Base-by-base conservation (phyloP, 345 rosid genomes). In the Citrus australasica region DNA sequence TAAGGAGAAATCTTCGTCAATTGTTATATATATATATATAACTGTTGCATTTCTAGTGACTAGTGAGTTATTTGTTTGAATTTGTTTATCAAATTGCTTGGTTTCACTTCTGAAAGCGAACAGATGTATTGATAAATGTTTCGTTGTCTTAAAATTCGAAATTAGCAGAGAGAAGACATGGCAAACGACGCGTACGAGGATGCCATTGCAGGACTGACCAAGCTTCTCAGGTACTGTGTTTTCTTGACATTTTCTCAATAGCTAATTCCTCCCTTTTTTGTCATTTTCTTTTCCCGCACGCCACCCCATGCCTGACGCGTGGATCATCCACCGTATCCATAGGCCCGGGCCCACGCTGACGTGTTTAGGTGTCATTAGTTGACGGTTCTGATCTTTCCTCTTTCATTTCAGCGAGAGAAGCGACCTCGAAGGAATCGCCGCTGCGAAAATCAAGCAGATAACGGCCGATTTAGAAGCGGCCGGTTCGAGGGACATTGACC, bases 361-460 rank as follows among this genome's bases (percentile, higher is more conserved):
- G 19, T 62, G 4, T 32, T 32, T 14, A 7, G 7, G 7, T 32
- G 37, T 28, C 64, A 21, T 33, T 9, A 67, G 69, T 73, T 75
- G 78, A 83, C 79, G 9, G 74, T 65, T 70, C 27, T 30, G 14
- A 16, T 77, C 27, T 21, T 37, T 76, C 71, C 38, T 76, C 58
- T 53, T 19, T 42, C 56, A 32, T 75, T 67, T 48, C 92, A 97
- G 99, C 24, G 87, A 86, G 75, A 92, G 87, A 78, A 56, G 87
- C 10, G 93, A 89, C 61, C 96, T 97, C 33, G 90, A 82, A 28
- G 82, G 84, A 71, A 79, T 90, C 70, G 99, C 98, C 71, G 98
- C 98, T 32, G 93, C 87, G 58, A 97, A 91, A 85, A 87, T 97
- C 75, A 92, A 87, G 76, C 90, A 86, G 86, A 35, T 97, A 79